phyloP scores from a whole-genome alignment of 148 eudicot species.

The Vaccinium vitisidaea region DNA sequence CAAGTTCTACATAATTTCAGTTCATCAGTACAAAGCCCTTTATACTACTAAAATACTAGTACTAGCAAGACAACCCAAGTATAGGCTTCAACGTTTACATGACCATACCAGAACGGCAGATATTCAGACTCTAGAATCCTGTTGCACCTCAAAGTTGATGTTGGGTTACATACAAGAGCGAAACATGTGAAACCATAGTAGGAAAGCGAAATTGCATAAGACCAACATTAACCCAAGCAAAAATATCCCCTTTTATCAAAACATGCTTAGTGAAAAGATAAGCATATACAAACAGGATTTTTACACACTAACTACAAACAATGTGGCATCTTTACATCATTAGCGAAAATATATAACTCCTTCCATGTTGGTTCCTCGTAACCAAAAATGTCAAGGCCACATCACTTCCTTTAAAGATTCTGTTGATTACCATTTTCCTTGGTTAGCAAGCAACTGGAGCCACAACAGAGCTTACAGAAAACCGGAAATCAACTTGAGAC shows the following conservation, averaged over 20 bases:
- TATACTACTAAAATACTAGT: background rate
- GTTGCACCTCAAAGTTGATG: background rate
- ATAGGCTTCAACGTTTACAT: background rate
- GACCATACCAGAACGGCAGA: background rate
- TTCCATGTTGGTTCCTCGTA: too few species aligned
- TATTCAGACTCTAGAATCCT: background rate
- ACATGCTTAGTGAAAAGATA: background rate
- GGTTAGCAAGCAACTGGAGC: background rate
- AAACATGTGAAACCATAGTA: background rate
- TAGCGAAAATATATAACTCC: background rate
- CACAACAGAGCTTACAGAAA: background rate
- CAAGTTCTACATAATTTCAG: background rate
- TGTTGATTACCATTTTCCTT: background rate
- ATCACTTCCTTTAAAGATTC: background rate
- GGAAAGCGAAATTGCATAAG: background rate
- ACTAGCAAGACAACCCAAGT: background rate
- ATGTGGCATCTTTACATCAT: too few species aligned
- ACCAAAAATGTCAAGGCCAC: background rate
- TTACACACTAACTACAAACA: too few species aligned
- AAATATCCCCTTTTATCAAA: background rate
- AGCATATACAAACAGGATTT: too few species aligned
- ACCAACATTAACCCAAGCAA: background rate
- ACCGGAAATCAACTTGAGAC: background rate
- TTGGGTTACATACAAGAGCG: background rate
- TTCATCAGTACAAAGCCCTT: background rate